Evolutionary conservation across 768 basidiomycete species (phyloP), one percentile per base, ranked within the genome.

Genomic region (Exsudoporus frostii): DNA sequence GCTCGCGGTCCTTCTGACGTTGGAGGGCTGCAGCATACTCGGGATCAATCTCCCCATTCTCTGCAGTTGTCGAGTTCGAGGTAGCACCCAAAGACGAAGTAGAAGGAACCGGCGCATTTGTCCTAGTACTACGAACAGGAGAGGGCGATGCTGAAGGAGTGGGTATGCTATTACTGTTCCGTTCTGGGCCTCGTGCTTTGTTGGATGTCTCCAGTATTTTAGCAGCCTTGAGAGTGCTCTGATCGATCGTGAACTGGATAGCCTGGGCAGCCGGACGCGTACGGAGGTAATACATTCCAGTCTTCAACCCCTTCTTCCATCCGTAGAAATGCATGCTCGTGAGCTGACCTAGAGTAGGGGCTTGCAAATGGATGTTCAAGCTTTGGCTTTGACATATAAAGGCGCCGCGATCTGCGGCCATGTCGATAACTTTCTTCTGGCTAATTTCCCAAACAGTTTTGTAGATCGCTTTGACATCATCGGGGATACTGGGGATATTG

Each of bases 391-490:
- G 96, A 74, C 93, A 96, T 72, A 98, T 97, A 77, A 86, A 99
- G 1, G 97, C 93, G 36, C 95, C 96, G 55, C 97, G 93, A 70
- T 99, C 97, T n/a, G 97, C 97, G 48, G 97, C 89, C 61, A 99
- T 80, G 75, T 99, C 97, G 53, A 99, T 86, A 58, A 99, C 85
- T 69, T 92, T 94, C 90, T 98, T 98, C 77, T 98, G 96, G 41
- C 84, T 87, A 71, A 99, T 95, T 76, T 99, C 96, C 96, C 96
- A 99, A 45, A 98, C 96, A n/a, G 96, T 99, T 79, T 98, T 98
- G 84, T 99, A 99, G 75, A 99, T 94, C 0, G 91, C 90, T 74
- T 97, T 98, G 73, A 95, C 79, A 59, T 97, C 84, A 53, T 85
- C 86, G 2, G 96, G 95, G 60, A 98, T 92, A 43, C 66, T 81